Evolutionary conservation across 176 grass and related monocot species (phyloP), one percentile per base, ranked within the genome.

Genomic region (Oryza brachyantha): DNA sequence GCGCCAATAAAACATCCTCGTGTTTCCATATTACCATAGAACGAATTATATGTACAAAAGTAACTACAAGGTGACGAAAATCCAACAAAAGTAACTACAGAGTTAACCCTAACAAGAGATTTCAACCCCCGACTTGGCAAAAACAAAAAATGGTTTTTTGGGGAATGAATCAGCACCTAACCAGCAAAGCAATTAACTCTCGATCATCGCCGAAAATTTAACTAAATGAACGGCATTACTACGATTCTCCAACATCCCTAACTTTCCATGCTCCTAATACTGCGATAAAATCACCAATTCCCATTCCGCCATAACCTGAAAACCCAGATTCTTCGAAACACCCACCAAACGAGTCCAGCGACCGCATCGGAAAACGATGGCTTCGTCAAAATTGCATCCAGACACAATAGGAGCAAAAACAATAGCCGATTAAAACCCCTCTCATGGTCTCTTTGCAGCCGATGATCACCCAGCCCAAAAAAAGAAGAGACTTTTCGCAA

Each of bases 241-340:
- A 76, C 60, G 25, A 76, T 76, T 62, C 28, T 21, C 57, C 24
- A 19, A 28, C 35, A 76, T 62, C 73, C 50, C 58, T 36, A 26
- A 41, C 13, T 61, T 12, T 41, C 43, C 57, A 10, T 7, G 4
- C 8, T 25, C 34, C 10, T 22, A 57, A 35, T 7, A 37, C 13
- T 8, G 13, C 19, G n/a, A 55, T 8, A 14, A 46, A 46, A 14
- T 13, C 19, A 0, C 7, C 13, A 50, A 21, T 50, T 43, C 41
- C 32, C 25, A 11, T 14, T 19, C 5, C 35, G 29, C 37, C 57
- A 52, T 35, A 29, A 41, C 13, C 17, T 40, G 12, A n/a, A 26
- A 40, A 37, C 69, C 46, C 19, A 50, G 46, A 21, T 50, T 50
- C 17, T 5, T 19, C 1, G 16, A 50, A 50, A 50, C 45, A 48